Evolutionary conservation across 2,329 filamentous ascomycete species (phyloP).

Genomic region (Fusarium annulatum): DNA sequence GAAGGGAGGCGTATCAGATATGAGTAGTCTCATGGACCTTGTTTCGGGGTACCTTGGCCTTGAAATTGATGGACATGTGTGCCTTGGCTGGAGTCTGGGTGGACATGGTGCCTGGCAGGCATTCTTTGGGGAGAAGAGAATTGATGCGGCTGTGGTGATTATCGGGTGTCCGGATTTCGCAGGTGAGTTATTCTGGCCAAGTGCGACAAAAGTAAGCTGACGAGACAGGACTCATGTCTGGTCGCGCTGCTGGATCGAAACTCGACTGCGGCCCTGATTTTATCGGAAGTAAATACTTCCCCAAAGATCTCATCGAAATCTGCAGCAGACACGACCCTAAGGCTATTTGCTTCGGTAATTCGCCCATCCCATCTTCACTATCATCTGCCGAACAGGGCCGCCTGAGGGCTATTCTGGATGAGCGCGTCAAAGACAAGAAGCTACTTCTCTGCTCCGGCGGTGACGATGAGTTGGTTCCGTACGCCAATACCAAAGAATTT

Average conservation of each 20-base stretch:
- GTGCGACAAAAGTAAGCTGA: background rate
- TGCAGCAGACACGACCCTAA: slow-evolving; percentile 79
- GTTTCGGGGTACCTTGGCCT: slow-evolving; percentile 75
- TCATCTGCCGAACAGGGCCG: slow-evolving; percentile 55
- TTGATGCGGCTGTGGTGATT: slow-evolving; percentile 81
- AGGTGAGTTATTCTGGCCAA: slow-evolving; percentile 54
- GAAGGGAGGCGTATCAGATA: slow-evolving; percentile 79
- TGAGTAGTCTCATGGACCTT: slow-evolving; percentile 78
- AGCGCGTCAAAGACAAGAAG: slow-evolving; percentile 68
- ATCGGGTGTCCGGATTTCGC: slow-evolving; percentile 93
- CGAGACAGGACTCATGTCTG: slow-evolving; percentile 71
- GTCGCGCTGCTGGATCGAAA: slow-evolving; percentile 77
- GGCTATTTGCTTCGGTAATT: slow-evolving; percentile 73
- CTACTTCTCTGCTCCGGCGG: slow-evolving; percentile 74
- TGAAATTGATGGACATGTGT: slow-evolving; percentile 72
- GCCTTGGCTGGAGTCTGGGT: slow-evolving; percentile 85
- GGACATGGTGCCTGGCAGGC: slow-evolving; percentile 90
- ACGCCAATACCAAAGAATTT: slow-evolving; percentile 68
- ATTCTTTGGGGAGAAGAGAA: slow-evolving; percentile 79
- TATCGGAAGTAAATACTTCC: slow-evolving; percentile 82
- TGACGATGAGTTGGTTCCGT: slow-evolving; percentile 79
- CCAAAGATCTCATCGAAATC: slow-evolving; percentile 70
- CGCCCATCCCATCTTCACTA: slow-evolving; percentile 48
- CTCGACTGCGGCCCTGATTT: slow-evolving; percentile 70
- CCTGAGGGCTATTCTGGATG: slow-evolving; percentile 59